Conservation (phyloP, 2,329 filamentous ascomycete genomes). For the Hypoxylon sp. region DNA sequence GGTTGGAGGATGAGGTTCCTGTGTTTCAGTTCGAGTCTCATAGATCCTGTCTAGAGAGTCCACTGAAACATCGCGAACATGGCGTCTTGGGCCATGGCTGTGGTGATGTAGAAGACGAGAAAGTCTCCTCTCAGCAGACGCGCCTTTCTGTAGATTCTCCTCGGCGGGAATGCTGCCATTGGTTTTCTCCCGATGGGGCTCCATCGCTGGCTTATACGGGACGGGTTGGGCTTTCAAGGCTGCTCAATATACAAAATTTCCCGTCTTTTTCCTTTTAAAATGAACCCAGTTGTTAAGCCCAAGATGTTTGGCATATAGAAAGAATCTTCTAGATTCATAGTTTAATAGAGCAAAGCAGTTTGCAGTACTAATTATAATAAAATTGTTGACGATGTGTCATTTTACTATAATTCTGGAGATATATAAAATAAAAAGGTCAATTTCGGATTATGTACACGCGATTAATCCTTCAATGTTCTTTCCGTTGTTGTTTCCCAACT, state of each 20-base stretch:
- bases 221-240: conserved; percentile 5
- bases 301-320: not conserved
- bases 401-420: not conserved
- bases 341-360: not conserved
- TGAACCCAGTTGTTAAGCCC: not conserved
- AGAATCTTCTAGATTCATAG: conserved; percentile 1
- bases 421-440: not conserved
- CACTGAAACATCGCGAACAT: conserved; percentile 46
- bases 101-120: conserved; percentile 47
- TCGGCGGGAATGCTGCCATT: conserved; percentile 14
- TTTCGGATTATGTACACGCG: not conserved
- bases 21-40: conserved; percentile 47
- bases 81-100: conserved; percentile 35
- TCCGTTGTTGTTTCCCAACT: conserved; percentile 14
- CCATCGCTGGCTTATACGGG: conserved; percentile 18
- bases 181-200: not conserved
- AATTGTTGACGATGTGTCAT: not conserved
- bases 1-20: conserved; percentile 25
- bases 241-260: not conserved
- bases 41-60: conserved; percentile 52
- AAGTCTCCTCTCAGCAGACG: conserved; percentile 17
- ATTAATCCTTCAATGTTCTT: not conserved
- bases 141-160: conserved; percentile 23
- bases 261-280: not conserved
- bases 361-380: not conserved